phyloP scores from a whole-genome alignment of 1,284 basidiomycete species.

The Wallemia mellicola region DNA sequence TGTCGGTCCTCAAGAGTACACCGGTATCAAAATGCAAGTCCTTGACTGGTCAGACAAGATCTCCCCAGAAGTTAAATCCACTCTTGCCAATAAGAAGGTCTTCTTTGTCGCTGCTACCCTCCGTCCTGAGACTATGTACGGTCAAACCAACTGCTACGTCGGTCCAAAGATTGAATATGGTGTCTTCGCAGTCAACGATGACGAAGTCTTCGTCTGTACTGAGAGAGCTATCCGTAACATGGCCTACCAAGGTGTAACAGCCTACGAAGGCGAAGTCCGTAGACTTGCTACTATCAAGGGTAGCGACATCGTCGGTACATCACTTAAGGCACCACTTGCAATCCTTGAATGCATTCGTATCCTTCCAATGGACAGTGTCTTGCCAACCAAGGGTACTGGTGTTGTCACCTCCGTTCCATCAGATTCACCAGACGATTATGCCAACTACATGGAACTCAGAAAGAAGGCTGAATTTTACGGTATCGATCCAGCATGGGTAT shows the following conservation, averaged over 20 bases:
- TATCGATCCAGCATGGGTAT: slow-evolving; percentile 67
- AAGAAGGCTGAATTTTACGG: slow-evolving; percentile 96
- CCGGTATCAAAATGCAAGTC: slow-evolving; percentile 82
- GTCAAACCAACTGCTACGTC: slow-evolving; percentile 95
- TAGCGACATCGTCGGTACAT: slow-evolving; percentile 53
- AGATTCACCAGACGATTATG: slow-evolving; percentile 92
- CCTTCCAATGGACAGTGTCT: slow-evolving; percentile 87
- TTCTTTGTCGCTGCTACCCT: slow-evolving; percentile 85
- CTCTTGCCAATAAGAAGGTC: slow-evolving; percentile 43
- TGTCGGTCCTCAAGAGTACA: slow-evolving; percentile 86
- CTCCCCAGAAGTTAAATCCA: slow-evolving; percentile 30
- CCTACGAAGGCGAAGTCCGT: slow-evolving; percentile 34
- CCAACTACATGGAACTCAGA: slow-evolving; percentile 63
- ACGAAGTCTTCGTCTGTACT: slow-evolving; percentile 67
- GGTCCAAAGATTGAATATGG: slow-evolving; percentile 76
- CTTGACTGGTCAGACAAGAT: slow-evolving; percentile 35
- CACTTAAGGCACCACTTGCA: slow-evolving; percentile 62
- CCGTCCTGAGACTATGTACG: slow-evolving; percentile 95
- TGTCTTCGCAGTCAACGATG: slow-evolving; percentile 54
- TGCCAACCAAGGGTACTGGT: slow-evolving; percentile 91
- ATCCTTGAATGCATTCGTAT: slow-evolving; percentile 70
- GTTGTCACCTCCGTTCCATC: slow-evolving; percentile 96
- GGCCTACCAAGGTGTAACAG: slow-evolving; percentile 63
- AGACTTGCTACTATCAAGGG: slow-evolving; percentile 52
- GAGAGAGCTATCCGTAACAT: slow-evolving; percentile 80